Conservation (phyloP, 148 eudicot genomes). For the Rhododendron vialii region DNA sequence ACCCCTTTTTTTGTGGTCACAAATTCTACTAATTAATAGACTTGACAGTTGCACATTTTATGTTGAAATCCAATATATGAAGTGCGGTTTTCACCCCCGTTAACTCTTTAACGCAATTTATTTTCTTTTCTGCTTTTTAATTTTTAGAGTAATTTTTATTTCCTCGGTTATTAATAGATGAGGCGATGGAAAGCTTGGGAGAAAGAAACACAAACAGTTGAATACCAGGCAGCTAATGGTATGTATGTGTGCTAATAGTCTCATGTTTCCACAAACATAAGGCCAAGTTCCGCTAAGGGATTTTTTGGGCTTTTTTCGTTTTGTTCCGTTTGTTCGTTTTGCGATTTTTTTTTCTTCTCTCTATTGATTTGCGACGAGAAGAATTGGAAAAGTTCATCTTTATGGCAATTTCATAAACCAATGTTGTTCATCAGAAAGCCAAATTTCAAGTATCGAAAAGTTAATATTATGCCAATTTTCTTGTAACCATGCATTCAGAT, state of each 20-base stretch:
- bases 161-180: conserved; percentile 20
- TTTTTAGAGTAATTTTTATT: background rate
- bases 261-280: too few relatives aligned
- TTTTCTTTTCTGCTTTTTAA: background rate
- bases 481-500: conserved; percentile 21
- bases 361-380: too few relatives aligned
- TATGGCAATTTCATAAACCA: too few relatives aligned
- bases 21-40: background rate
- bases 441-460: background rate
- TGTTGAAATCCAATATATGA: background rate
- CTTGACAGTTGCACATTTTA: background rate
- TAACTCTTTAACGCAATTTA: background rate
- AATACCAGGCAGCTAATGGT: conserved; percentile 44
- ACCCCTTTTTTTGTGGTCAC: background rate
- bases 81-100: background rate
- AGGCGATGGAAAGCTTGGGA: conserved; percentile 46
- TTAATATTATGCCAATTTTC: background rate
- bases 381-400: too few relatives aligned
- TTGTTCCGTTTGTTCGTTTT: too few relatives aligned
- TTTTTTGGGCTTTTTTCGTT: too few relatives aligned
- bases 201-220: conserved; percentile 40
- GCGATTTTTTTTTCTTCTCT: too few relatives aligned
- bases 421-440: background rate
- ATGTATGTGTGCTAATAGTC: background rate
- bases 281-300: too few relatives aligned